Evolutionary conservation across 495 filamentous ascomycete genomes (phyloP), one percentile per base, ranked within the genome.

Genomic region (Penicilliopsis zonata): DNA sequence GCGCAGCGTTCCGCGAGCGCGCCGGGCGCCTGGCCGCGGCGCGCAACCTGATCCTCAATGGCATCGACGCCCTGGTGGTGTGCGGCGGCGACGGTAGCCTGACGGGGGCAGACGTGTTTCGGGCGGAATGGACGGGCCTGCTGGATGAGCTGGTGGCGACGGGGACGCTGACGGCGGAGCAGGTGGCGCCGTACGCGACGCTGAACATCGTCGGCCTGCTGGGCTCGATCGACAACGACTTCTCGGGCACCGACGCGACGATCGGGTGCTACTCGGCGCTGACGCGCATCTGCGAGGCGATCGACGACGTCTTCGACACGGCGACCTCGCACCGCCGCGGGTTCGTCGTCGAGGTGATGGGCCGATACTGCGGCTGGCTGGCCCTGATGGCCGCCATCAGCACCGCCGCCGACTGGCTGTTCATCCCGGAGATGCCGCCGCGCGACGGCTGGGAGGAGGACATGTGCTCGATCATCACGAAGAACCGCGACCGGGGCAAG

Each of bases 341-440:
- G 23, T 99, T 99, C 55, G 88, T 99, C 18, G 80, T 99, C 44
- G 92, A 96, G 53, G 92, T 96, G 29, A 99, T 99, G 92, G 92
- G 92, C n/a, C 74, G 92, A 35, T 87, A 96, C 59, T 99, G 92
- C 47, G 92, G 92, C 24, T 99, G 92, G 92, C 64, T 99, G 31
- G 92, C 90, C 26, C 65, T 99, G 28, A 95, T 95, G 86, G 81
- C 92, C 9, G 90, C 86, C 37, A 85, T 96, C 31, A 86, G 83
- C 37, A 93, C 85, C 2, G 92, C 88, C 16, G 88, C 92, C 4
- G 92, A 99, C 57, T 99, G 92, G 60, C 69, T 96, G 27, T 94
- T 99, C 55, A 81, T 96, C 29, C 92, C 92, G 0, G 92, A 99
- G 61, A 93, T 86, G 58, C 92, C 92, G 36, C 83, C 88, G 9